phyloP scores from a whole-genome alignment of 1,139 yeast genomes.

The Blastobotrys arbuscula region DNA sequence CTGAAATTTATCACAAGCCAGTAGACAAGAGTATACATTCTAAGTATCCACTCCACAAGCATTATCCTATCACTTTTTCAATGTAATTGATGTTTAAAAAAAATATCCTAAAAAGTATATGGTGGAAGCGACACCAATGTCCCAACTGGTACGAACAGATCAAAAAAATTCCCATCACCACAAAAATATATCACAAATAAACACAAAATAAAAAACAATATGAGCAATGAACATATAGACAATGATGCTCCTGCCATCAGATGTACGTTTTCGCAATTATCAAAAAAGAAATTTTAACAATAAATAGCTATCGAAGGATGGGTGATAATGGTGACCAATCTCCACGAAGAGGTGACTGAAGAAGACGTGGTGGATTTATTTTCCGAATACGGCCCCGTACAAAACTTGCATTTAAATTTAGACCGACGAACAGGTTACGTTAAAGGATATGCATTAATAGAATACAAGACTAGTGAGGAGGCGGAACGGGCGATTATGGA shows the following conservation, averaged over 20 bases:
- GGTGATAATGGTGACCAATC: slow-evolving; percentile 38
- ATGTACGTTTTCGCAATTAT: no score
- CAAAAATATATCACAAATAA: not conserved
- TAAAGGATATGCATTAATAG: slow-evolving; percentile 42
- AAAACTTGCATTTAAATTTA: slow-evolving; percentile 38
- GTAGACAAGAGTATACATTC: no score
- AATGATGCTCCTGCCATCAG: slow-evolving; percentile 4
- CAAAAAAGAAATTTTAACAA: not conserved
- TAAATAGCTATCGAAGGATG: slow-evolving; percentile 39
- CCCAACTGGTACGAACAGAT: no score
- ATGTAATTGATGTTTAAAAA: no score
- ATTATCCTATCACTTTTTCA: no score
- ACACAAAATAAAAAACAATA: not conserved
- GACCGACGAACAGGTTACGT: slow-evolving; percentile 43
- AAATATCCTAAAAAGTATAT: no score
- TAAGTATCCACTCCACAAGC: no score
- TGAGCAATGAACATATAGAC: not conserved
- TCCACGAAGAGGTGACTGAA: slow-evolving; percentile 44
- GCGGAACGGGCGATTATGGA: slow-evolving; percentile 35
- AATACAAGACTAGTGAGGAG: slow-evolving; percentile 33
- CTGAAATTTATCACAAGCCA: no score
- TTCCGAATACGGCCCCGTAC: slow-evolving; percentile 39
- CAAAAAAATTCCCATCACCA: slow-evolving; percentile 1
- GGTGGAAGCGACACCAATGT: no score
- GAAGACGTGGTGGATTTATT: slow-evolving; percentile 41